Evolutionary conservation across 371 early-diverging fungal genomes (phyloP), one percentile per base, ranked within the genome.

Genomic region (Actinomucor elegans): DNA sequence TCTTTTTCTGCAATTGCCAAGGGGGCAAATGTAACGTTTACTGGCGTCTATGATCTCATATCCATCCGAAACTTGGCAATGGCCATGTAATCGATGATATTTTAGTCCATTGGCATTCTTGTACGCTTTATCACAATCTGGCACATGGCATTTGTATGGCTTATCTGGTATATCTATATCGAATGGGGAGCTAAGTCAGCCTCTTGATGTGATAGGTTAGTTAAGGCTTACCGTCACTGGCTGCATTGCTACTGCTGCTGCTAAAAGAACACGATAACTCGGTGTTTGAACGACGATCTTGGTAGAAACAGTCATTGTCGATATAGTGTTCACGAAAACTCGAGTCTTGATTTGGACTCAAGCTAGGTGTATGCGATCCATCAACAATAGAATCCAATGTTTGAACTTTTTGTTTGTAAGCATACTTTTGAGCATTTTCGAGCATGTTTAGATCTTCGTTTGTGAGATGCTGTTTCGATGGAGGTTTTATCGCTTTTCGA

Each of bases 91-190:
- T 46, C 87, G 79, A 73, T 94, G 94, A 71, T 94, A 94, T 61
- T 94, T 91, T 55, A 97, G 80, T n/a, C 97, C 98, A 61, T 95
- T 97, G 18, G 92, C 82, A 73, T 97, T 97, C 69, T 96, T 94
- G 78, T 97, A 97, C 5, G 87, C 71, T 67, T 94, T 96, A 46
- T 86, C 89, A 66, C 96, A 96, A 6, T 87, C 88, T 17, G 57
- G 62, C 7, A 93, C 75, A 1, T 83, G 70, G 66, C 97, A 97
- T 26, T 81, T 71, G 71, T 87, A 84, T 2, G 89, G 89, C 66
- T 84, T 87, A 52, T 81, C 77, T 14, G 48, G 9, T 24, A 12
- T 24, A 12, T 56, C 51, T 48, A 36, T 12, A 14, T 46, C 26
- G 1, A n/a, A 48, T 8, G n/a, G n/a, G n/a, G n/a, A n/a, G n/a